A percentile compares a stretch with the other conserved stretches of the same genome.
phyloP scores from a whole-genome alignment of 441 rosid genomes.

The Populus hybrid region DNA sequence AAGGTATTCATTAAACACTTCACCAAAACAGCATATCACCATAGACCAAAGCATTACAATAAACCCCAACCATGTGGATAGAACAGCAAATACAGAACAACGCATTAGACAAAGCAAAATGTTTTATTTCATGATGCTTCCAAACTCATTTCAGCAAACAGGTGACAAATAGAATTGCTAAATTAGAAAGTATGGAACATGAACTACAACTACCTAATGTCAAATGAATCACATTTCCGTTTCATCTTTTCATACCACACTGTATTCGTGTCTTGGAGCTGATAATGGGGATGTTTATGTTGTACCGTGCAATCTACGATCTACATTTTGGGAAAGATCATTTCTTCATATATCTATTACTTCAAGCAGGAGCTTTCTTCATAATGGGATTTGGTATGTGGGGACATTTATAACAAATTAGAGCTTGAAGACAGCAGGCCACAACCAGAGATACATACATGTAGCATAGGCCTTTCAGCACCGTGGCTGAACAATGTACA shows the following conservation, averaged over 20 bases:
- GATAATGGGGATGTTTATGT: constrained; percentile 36
- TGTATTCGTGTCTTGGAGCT: constrained; percentile 37
- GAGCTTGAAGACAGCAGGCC: neutral
- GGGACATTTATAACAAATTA: constrained; percentile 25
- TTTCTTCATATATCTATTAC: constrained; percentile 41
- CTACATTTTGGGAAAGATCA: constrained; percentile 30
- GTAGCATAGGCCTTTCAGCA: neutral
- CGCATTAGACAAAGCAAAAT: too few species aligned
- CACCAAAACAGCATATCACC: neutral
- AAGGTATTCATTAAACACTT: neutral
- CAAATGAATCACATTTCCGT: neutral
- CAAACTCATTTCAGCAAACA: too few species aligned
- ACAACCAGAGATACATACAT: neutral
- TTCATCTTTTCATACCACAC: neutral
- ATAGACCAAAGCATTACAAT: too few species aligned
- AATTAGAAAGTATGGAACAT: too few species aligned
- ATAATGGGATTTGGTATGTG: constrained; percentile 34
- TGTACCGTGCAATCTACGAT: constrained; percentile 37
- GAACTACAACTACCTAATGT: too few species aligned
- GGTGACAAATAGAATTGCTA: too few species aligned
- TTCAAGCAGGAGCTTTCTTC: constrained; percentile 45
- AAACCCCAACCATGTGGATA: too few species aligned
- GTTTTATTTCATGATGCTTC: too few species aligned
- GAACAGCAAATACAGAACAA: too few species aligned
- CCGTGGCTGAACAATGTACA: too few species aligned